Conservation (phyloP, 2,329 filamentous ascomycete species). For the Botryotinia calthae region DNA sequence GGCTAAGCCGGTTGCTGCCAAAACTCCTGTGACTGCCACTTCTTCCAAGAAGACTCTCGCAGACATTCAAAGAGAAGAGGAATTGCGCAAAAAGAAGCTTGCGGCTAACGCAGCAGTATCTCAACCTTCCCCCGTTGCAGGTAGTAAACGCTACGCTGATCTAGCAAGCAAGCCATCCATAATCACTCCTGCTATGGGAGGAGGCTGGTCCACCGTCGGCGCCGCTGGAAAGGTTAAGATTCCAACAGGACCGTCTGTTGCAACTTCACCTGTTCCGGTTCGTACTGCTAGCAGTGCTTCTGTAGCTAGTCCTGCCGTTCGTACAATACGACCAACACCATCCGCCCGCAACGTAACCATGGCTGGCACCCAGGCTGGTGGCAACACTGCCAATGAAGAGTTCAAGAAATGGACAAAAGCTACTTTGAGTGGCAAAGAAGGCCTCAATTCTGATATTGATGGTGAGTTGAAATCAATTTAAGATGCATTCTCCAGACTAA, state of each 20-base stretch:
- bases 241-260: slow-evolving; percentile 56
- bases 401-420: slow-evolving; percentile 90
- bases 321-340: slow-evolving; percentile 53
- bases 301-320: slow-evolving; percentile 29
- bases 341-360: slow-evolving; percentile 48
- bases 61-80: slow-evolving; percentile 96
- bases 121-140: slow-evolving; percentile 43
- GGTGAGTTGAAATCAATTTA: slow-evolving; percentile 47
- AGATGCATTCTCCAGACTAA: slow-evolving; percentile 37
- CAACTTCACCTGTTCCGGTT: slow-evolving; percentile 45
- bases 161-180: slow-evolving; percentile 72
- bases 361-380: slow-evolving; percentile 37
- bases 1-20: slow-evolving; percentile 48
- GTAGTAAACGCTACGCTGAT: slow-evolving; percentile 89
- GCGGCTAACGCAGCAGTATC: slow-evolving; percentile 47
- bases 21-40: slow-evolving; percentile 40
- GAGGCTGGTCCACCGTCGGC: slow-evolving; percentile 92
- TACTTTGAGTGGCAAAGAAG: slow-evolving; percentile 64
- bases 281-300: slow-evolving; percentile 40
- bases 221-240: slow-evolving; percentile 88
- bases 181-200: slow-evolving; percentile 46
- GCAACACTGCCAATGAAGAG: slow-evolving; percentile 70
- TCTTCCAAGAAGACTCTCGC: slow-evolving; percentile 80
- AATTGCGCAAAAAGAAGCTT: slow-evolving; percentile 73
- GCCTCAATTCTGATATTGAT: slow-evolving; percentile 65